Percentiles rank a stretch among this genome's conserved stretches.
Evolutionary conservation across 192 early-diverging fungal species (phyloP).

Genomic region (Backusella macrospora): DNA sequence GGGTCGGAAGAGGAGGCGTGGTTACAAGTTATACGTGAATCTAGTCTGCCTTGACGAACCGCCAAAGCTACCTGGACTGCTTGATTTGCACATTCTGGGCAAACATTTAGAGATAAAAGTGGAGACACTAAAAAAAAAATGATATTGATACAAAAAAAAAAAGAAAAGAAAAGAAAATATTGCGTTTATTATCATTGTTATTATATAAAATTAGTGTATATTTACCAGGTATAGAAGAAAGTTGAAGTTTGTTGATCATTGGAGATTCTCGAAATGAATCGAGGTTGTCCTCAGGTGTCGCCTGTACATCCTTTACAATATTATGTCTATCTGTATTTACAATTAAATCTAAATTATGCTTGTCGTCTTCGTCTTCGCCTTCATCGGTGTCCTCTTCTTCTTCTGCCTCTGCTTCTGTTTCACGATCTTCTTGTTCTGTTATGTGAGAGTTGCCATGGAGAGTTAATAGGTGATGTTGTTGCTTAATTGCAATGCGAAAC

Average conservation of each 20-base stretch:
- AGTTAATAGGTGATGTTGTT: slow-evolving; percentile 27
- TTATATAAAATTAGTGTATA: neutral
- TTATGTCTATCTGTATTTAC: slow-evolving; percentile 17
- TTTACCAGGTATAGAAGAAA: slow-evolving; percentile 18
- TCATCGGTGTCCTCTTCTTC: neutral
- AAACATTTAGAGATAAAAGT: slow-evolving; percentile 24
- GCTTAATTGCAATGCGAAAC: slow-evolving; percentile 26
- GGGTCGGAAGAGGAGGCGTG: slow-evolving; percentile 22
- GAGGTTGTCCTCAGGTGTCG: slow-evolving; percentile 31
- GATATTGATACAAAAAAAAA: neutral
- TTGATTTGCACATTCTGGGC: slow-evolving; percentile 47
- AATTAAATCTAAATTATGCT: slow-evolving; percentile 11
- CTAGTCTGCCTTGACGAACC: slow-evolving; percentile 46
- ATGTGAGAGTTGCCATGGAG: neutral
- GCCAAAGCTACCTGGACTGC: slow-evolving; percentile 50
- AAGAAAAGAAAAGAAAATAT: neutral
- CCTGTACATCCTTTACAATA: slow-evolving; percentile 12
- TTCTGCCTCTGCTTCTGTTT: neutral
- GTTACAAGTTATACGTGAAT: slow-evolving; percentile 46
- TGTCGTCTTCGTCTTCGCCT: neutral
- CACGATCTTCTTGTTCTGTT: neutral
- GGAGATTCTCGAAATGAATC: slow-evolving; percentile 19
- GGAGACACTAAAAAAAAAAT: slow-evolving; percentile 1
- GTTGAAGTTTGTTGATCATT: slow-evolving; percentile 20
- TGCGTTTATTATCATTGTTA: neutral